Conservation (phyloP, 768 basidiomycete species). For the Amanita phalloides region DNA sequence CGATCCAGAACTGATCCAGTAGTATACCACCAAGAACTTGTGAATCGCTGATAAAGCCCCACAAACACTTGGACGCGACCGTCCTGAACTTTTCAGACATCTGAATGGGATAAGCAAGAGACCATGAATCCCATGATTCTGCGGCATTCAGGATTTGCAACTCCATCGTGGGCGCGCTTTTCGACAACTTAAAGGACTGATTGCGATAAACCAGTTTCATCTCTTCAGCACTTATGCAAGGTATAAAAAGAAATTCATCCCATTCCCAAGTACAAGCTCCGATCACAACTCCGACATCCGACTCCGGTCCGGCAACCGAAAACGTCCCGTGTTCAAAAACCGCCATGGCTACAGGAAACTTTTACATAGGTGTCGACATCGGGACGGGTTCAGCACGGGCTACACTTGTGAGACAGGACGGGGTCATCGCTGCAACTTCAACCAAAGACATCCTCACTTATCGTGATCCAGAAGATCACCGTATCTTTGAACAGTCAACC, state of each 20-base stretch:
- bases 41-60: slow-evolving; percentile 12
- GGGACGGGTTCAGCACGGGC: slow-evolving; percentile 94
- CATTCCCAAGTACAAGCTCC: not conserved
- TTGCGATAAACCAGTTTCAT: too few relatives aligned
- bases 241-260: too few relatives aligned
- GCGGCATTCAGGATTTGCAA: slow-evolving; percentile 9
- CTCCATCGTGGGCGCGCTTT: too few relatives aligned
- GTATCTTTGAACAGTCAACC: slow-evolving; percentile 96
- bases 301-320: not conserved
- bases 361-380: slow-evolving; percentile 73
- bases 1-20: slow-evolving; percentile 9
- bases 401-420: slow-evolving; percentile 59
- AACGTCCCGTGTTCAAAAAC: not conserved
- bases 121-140: slow-evolving; percentile 11
- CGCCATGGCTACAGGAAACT: slow-evolving; percentile 27
- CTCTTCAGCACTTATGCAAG: too few relatives aligned
- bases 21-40: slow-evolving; percentile 10
- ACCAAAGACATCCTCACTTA: slow-evolving; percentile 78
- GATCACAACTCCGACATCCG: not conserved
- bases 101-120: slow-evolving; percentile 8
- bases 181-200: too few relatives aligned
- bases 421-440: slow-evolving; percentile 66
- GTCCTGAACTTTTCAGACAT: slow-evolving; percentile 8
- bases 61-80: slow-evolving; percentile 7
- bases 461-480: slow-evolving; percentile 74